Percentiles rank a stretch among this genome's conserved stretches.
phyloP scores from a whole-genome alignment of 2,329 filamentous ascomycete species.

The Aspergillus sp. region DNA sequence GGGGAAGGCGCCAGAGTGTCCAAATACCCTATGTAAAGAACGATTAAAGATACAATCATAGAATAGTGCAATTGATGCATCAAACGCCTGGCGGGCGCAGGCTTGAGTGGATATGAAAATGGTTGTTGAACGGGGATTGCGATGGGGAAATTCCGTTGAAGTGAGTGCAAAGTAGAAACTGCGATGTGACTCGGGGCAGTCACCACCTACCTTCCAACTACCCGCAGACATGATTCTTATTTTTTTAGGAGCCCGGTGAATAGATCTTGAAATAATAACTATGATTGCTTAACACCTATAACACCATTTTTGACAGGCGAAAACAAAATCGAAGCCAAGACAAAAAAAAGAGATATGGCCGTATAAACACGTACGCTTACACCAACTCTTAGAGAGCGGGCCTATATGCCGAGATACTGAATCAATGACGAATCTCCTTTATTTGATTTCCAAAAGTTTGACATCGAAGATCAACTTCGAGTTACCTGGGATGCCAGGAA shows the following conservation, averaged over 20 bases:
- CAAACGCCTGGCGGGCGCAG: background rate
- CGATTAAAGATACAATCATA: conserved; percentile 2
- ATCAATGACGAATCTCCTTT: conserved; percentile 35
- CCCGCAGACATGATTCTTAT: no score
- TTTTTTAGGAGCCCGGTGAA: no score
- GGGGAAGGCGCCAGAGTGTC: background rate
- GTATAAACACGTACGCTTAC: background rate
- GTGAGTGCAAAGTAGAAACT: background rate
- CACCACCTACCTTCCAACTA: conserved; percentile 1
- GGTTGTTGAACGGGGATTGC: background rate
- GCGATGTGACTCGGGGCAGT: background rate
- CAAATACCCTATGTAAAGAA: background rate
- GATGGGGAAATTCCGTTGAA: background rate
- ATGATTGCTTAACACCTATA: conserved; percentile 23
- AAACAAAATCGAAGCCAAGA: conserved; percentile 7
- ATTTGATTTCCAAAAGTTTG: conserved; percentile 82
- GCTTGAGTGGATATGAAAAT: background rate
- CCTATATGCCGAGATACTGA: background rate
- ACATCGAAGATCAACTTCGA: conserved; percentile 90
- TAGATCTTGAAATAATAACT: background rate
- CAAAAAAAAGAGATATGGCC: background rate
- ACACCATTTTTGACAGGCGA: conserved; percentile 20
- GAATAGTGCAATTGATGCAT: background rate
- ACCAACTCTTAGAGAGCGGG: background rate
- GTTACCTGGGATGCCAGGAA: conserved; percentile 87